Evolutionary conservation across 805 yeast genomes (phyloP), one percentile per base, ranked within the genome.

Genomic region (Zygoascus bituminiphila): DNA sequence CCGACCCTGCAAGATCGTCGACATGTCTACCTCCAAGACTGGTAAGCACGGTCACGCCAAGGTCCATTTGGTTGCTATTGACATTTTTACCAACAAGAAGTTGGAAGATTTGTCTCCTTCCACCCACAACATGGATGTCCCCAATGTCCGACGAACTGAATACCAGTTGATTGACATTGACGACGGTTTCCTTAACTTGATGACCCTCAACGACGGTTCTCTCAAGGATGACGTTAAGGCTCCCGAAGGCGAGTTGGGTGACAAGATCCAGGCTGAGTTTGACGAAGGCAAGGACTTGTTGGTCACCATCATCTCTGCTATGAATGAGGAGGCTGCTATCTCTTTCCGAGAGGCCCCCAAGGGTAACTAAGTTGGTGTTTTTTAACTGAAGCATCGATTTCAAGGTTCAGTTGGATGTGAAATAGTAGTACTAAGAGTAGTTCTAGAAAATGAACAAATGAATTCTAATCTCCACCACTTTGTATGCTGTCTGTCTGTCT

Each of bases 21-120:
- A 93, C 74, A 93, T 93, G 98, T 93, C 98, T 57, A 93, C 98
- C 70, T 93, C 98, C 69, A 93, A 93, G 85, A 93, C 98, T 65
- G 98, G 98, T 78, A 93, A 93, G 97, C 98, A 93, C 85, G 98
- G 98, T 79, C 98, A 93, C 93, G 98, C 98, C 73, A 93, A 93
- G 83, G 98, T 93, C 75, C 98, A 93, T 77, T 82, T 93, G 77
- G 98, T 93, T 62, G 98, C 98, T 71, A 82, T 86, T 66, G 98
- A 93, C 74, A 91, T 93, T 74, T 93, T 93, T 91, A 93, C 98
- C 67, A 85, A 87, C 75, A 93, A 93, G 89, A 93, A 93, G 81
- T 83, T 89, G 75, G 98, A 93, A 83, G 98, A 93, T 78, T 85
- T 93, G 73, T 93, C 98, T 63, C 98, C 98, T 77, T 93, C 98